A percentile compares a stretch with the other conserved stretches of the same genome.
Evolutionary conservation across 2,329 filamentous ascomycete genomes (phyloP).

Genomic region (Fusarium domesticum): DNA sequence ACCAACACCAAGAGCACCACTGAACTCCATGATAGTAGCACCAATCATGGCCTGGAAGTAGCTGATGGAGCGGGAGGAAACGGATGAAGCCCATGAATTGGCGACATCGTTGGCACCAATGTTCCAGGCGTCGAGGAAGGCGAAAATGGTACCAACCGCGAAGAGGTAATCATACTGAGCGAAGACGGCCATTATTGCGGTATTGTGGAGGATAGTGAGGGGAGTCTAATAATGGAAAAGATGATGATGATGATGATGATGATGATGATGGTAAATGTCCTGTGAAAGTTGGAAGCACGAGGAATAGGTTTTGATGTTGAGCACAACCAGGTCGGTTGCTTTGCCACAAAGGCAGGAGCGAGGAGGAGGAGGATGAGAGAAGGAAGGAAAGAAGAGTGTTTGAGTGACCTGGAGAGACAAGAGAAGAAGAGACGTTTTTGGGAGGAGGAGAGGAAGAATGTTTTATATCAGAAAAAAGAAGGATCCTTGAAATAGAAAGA

Average conservation of each 20-base stretch:
- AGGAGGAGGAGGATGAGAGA: constrained; percentile 1
- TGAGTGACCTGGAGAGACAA: constrained; percentile 8
- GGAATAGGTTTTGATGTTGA: background rate
- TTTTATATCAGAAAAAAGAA: constrained; percentile 4
- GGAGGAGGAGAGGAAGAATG: constrained; percentile 10
- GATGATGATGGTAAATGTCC: no score
- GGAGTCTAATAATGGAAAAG: no score
- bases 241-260: no score
- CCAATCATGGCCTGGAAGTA: constrained; percentile 59
- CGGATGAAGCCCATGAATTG: constrained; percentile 73
- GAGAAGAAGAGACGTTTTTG: background rate
- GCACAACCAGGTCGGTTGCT: constrained; percentile 1
- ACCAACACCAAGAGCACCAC: constrained; percentile 59
- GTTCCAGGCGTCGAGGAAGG: constrained; percentile 65
- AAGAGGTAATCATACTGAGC: constrained; percentile 61
- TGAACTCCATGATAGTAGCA: constrained; percentile 59
- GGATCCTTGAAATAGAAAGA: constrained; percentile 2
- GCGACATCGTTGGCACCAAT: constrained; percentile 67
- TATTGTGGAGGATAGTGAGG: background rate
- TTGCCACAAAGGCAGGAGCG: constrained; percentile 3
- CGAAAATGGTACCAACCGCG: constrained; percentile 62
- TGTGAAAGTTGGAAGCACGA: no score
- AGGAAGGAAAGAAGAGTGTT: background rate
- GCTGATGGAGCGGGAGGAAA: constrained; percentile 64
- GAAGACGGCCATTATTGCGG: constrained; percentile 25